These are phyloP conservation scores for Aegilops tauschii DNA, from an alignment of 176 grass and related monocot genomes.

Conservation along the genomic window DNA sequence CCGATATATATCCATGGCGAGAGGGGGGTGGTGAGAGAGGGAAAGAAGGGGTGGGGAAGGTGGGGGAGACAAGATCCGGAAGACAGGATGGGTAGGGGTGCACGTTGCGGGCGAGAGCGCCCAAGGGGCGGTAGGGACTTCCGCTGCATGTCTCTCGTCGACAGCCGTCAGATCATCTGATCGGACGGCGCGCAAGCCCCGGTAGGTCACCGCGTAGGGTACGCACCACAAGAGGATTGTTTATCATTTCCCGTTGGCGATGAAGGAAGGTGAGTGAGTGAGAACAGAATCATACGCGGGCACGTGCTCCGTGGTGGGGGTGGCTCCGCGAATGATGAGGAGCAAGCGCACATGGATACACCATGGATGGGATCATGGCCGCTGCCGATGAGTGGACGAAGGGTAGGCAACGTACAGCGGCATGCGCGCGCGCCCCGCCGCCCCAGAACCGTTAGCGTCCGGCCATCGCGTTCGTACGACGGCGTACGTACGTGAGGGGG, in stretches of 20 bases:
- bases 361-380: background rate
- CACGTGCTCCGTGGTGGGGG: conserved; percentile 11
- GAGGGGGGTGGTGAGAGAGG: background rate
- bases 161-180: background rate
- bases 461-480: background rate
- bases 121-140: background rate
- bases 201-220: background rate
- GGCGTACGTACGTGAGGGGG: background rate
- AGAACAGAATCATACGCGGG: conserved; percentile 3
- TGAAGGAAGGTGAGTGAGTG: background rate
- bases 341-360: background rate
- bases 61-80: conserved; percentile 61
- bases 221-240: background rate
- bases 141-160: background rate
- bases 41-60: background rate
- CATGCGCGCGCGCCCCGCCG: background rate
- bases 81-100: conserved; percentile 43
- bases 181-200: background rate
- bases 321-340: background rate
- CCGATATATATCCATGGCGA: conserved; percentile 14
- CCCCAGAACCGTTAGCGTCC: background rate
- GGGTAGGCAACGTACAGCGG: background rate
- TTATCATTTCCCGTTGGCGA: background rate
- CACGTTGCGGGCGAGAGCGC: conserved; percentile 28
- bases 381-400: background rate